A percentile compares a stretch with the other conserved stretches of the same genome.
phyloP scores from a whole-genome alignment of 2,329 filamentous ascomycete genomes.

The Trichoderma harzianum region DNA sequence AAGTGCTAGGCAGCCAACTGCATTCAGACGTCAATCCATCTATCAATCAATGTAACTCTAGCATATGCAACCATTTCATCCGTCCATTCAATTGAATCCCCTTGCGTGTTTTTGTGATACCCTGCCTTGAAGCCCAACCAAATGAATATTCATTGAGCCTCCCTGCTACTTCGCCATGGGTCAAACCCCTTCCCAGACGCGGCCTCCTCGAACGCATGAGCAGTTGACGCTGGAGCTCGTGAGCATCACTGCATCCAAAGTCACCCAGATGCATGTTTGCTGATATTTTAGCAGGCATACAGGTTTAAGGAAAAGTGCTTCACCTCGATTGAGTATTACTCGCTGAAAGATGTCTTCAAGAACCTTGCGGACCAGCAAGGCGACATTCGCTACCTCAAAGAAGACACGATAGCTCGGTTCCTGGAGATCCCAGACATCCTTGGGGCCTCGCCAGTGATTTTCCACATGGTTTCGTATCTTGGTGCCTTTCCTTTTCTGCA shows the following conservation, averaged over 20 bases:
- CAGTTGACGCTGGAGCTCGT: conserved; percentile 52
- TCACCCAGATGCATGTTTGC: not conserved
- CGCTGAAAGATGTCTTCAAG: conserved; percentile 69
- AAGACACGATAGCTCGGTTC: conserved; percentile 65
- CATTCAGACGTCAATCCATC: not conserved
- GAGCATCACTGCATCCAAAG: conserved; percentile 24
- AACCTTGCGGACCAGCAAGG: conserved; percentile 64
- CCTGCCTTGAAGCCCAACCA: not conserved
- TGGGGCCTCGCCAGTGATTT: conserved; percentile 63
- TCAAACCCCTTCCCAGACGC: conserved; percentile 48
- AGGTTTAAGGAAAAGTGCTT: conserved; percentile 69
- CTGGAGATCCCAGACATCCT: conserved; percentile 70
- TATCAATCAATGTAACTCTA: not conserved
- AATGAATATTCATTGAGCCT: not conserved
- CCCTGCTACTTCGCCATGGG: conserved; percentile 42
- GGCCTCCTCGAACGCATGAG: conserved; percentile 46
- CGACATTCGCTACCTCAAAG: conserved; percentile 62
- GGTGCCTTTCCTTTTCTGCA: conserved; percentile 71
- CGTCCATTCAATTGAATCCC: not conserved
- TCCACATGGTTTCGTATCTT: conserved; percentile 68
- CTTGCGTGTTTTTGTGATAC: not conserved
- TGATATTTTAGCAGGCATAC: conserved; percentile 43
- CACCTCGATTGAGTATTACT: conserved; percentile 68
- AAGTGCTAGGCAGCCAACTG: not conserved
- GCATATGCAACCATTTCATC: not conserved